Conservation (phyloP, 805 yeast genomes). For the Danielia reshetovae region DNA sequence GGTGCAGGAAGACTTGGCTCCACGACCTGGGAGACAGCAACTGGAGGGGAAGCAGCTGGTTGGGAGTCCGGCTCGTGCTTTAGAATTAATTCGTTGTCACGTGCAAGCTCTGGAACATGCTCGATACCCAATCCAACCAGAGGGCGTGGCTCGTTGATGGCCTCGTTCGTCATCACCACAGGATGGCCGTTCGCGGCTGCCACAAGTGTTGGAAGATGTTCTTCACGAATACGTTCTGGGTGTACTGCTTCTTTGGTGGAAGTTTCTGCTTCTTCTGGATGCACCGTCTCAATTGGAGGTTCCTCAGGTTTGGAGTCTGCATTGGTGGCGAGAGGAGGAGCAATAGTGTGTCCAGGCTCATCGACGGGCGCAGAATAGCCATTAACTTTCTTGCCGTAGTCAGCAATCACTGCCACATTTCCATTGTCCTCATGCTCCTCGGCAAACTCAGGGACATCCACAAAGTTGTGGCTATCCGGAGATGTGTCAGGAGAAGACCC, state of each 20-base stretch:
- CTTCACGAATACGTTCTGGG: background rate
- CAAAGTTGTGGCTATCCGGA: conserved; percentile 4
- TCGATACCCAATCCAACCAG: no score
- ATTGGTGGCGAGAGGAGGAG: background rate
- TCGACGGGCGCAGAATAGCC: no score
- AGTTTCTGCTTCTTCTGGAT: no score
- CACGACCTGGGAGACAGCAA: no score
- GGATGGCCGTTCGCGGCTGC: background rate
- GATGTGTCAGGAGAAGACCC: background rate
- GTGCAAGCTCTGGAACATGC: no score
- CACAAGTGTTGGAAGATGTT: conserved; percentile 1
- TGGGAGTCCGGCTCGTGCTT: no score
- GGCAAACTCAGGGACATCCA: conserved; percentile 13
- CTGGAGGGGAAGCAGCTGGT: no score
- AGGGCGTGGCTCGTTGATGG: background rate
- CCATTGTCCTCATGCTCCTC: conserved; percentile 6
- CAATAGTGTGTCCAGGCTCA: background rate
- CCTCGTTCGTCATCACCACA: background rate
- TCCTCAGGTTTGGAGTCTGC: background rate
- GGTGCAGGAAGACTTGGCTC: no score
- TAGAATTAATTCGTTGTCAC: no score
- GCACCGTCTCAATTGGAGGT: background rate
- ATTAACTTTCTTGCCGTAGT: no score
- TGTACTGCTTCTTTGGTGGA: background rate
- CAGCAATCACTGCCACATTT: background rate